phyloP scores from a whole-genome alignment of 257 asterid species.

The Rauvolfia tetraphylla region DNA sequence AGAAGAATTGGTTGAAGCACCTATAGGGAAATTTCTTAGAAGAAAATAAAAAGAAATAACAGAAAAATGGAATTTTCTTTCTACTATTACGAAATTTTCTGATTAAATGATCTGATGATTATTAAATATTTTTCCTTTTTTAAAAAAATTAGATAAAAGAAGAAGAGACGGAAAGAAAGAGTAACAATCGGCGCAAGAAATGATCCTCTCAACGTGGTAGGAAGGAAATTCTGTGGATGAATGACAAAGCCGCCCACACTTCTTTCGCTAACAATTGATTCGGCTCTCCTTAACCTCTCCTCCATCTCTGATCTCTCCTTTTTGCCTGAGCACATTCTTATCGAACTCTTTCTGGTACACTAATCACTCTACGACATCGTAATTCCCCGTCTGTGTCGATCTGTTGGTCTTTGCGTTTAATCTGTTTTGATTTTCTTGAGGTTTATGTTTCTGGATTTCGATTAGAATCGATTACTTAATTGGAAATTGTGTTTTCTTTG shows the following conservation, averaged over 20 bases:
- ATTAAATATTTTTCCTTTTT: too few relatives aligned
- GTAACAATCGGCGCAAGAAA: slow-evolving; percentile 39
- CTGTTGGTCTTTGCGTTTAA: not conserved
- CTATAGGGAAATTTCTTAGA: too few relatives aligned
- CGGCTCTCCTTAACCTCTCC: slow-evolving; percentile 56
- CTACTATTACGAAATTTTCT: too few relatives aligned
- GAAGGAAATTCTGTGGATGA: slow-evolving; percentile 27
- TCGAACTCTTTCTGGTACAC: slow-evolving; percentile 37
- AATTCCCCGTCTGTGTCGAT: not conserved
- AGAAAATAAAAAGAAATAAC: too few relatives aligned
- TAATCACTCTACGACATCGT: not conserved
- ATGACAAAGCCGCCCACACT: slow-evolving; percentile 81
- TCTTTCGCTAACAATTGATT: slow-evolving; percentile 73
- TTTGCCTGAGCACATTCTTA: slow-evolving; percentile 76
- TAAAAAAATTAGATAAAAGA: not conserved
- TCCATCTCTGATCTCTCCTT: slow-evolving; percentile 71
- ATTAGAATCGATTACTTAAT: not conserved
- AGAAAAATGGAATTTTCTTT: too few relatives aligned
- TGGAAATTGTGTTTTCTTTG: not conserved
- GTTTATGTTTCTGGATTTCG: not conserved
- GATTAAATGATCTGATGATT: too few relatives aligned
- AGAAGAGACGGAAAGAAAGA: slow-evolving; percentile 18
- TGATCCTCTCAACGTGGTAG: slow-evolving; percentile 23
- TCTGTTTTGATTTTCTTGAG: not conserved
- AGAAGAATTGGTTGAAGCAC: too few relatives aligned